A percentile compares a stretch with the other conserved stretches of the same genome.
phyloP scores from a whole-genome alignment of 257 asterid species.

The Orobanche coerulescens region DNA sequence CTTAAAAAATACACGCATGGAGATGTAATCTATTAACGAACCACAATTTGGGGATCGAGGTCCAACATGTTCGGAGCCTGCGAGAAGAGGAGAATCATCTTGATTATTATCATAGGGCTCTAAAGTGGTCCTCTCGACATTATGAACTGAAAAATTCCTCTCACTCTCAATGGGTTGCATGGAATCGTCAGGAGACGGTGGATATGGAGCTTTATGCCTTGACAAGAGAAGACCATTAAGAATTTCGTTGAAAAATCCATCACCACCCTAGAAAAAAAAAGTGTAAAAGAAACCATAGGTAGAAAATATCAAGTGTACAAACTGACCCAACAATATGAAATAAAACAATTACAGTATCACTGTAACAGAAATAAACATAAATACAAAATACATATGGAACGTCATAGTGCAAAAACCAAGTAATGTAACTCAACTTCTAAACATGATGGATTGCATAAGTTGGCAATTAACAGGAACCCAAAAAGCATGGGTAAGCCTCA shows the following conservation, averaged over 20 bases:
- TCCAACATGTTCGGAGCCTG: slow-evolving; percentile 34
- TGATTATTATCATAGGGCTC: slow-evolving; percentile 42
- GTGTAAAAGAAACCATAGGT: slow-evolving; percentile 20
- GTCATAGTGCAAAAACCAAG: slow-evolving; percentile 6
- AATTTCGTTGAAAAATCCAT: slow-evolving; percentile 89
- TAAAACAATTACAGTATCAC: background rate
- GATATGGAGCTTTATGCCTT: slow-evolving; percentile 81
- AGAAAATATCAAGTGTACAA: slow-evolving; percentile 15
- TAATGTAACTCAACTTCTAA: too few species aligned
- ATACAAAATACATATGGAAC: slow-evolving; percentile 3
- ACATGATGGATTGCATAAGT: too few species aligned
- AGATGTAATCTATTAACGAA: slow-evolving; percentile 28
- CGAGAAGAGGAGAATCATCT: slow-evolving; percentile 64
- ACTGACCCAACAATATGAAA: slow-evolving; percentile 16
- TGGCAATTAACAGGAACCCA: too few species aligned
- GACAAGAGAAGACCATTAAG: slow-evolving; percentile 78
- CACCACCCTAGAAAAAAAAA: slow-evolving; percentile 73
- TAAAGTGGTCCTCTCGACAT: slow-evolving; percentile 29
- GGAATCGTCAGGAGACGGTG: slow-evolving; percentile 54
- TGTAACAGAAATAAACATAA: too few species aligned
- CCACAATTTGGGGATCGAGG: slow-evolving; percentile 38
- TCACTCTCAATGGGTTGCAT: slow-evolving; percentile 34
- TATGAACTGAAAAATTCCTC: slow-evolving; percentile 27
- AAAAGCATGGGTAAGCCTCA: too few species aligned
- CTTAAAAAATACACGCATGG: background rate